Evolutionary conservation across 176 grass and related monocot genomes (phyloP).

Genomic region (Triticum timopheevii): DNA sequence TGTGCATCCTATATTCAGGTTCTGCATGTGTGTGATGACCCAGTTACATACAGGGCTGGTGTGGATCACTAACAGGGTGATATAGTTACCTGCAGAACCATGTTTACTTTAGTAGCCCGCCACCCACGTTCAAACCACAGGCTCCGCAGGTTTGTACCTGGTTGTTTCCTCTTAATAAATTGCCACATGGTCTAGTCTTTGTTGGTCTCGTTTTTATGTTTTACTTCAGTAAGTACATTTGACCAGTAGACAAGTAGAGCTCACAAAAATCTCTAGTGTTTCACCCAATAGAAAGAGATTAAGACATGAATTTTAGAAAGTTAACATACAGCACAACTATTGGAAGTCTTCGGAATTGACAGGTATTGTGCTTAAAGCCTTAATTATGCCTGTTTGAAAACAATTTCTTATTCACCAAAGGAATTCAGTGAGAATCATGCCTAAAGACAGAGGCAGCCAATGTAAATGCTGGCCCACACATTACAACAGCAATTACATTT

Average conservation of each 20-base stretch:
- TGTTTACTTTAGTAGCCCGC: background rate
- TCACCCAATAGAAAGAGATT: background rate
- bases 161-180: too few species aligned
- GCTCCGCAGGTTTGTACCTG: too few species aligned
- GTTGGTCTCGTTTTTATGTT: too few species aligned
- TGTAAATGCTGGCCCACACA: background rate
- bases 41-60: background rate
- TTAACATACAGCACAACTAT: background rate
- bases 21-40: conserved; percentile 9
- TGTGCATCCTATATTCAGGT: background rate
- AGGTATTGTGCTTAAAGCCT: background rate
- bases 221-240: background rate
- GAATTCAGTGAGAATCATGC: background rate
- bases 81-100: conserved; percentile 19
- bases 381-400: background rate
- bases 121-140: too few species aligned
- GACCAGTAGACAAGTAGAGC: background rate
- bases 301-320: background rate
- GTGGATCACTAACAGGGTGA: conserved; percentile 17
- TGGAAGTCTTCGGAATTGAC: background rate
- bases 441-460: background rate
- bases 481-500: background rate
- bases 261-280: background rate
- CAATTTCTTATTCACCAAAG: conserved; percentile 11
- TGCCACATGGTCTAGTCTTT: too few species aligned